Evolutionary conservation across 2,329 filamentous ascomycete species (phyloP).

Genomic region (Decorospora gaudefroyi): DNA sequence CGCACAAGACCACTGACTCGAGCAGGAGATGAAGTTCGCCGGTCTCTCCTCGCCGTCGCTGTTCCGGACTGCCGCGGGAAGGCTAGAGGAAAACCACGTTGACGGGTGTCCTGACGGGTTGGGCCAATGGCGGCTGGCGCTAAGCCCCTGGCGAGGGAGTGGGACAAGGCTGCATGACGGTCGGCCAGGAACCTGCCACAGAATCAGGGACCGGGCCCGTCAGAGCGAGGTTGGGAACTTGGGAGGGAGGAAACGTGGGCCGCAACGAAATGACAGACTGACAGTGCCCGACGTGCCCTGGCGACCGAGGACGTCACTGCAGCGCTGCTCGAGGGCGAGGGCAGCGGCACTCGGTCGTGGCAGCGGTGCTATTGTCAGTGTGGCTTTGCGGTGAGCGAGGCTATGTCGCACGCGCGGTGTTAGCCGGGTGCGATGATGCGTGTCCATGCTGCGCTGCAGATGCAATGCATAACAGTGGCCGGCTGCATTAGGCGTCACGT

Average conservation of each 20-base stretch:
- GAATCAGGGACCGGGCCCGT: conserved; percentile 28
- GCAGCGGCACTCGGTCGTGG: no score
- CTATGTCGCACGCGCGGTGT: conserved; percentile 19
- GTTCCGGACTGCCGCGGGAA: conserved; percentile 37
- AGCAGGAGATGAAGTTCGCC: conserved; percentile 21
- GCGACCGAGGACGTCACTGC: conserved; percentile 2
- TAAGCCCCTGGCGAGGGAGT: conserved; percentile 23
- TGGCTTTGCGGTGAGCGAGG: conserved; percentile 18
- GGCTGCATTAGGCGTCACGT: conserved; percentile 31
- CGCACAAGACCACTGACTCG: conserved; percentile 25
- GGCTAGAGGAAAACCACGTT: conserved; percentile 42
- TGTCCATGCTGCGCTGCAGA: conserved; percentile 28
- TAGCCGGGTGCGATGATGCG: conserved; percentile 29
- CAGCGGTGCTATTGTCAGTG: conserved; percentile 1
- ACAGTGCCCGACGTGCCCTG: conserved; percentile 14
- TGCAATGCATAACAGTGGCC: conserved; percentile 10
- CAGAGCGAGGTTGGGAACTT: conserved; percentile 25
- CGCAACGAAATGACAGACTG: conserved; percentile 26
- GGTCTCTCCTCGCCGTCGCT: conserved; percentile 28
- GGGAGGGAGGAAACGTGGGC: conserved; percentile 24
- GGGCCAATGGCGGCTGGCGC: conserved; percentile 25
- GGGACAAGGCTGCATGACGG: conserved; percentile 40
- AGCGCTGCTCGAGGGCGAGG: not conserved
- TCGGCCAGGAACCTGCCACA: conserved; percentile 39
- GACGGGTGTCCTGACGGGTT: conserved; percentile 28